Evolutionary conservation across 139 green algal species (phyloP).

Genomic region (Tetratostichococcus sp.): DNA sequence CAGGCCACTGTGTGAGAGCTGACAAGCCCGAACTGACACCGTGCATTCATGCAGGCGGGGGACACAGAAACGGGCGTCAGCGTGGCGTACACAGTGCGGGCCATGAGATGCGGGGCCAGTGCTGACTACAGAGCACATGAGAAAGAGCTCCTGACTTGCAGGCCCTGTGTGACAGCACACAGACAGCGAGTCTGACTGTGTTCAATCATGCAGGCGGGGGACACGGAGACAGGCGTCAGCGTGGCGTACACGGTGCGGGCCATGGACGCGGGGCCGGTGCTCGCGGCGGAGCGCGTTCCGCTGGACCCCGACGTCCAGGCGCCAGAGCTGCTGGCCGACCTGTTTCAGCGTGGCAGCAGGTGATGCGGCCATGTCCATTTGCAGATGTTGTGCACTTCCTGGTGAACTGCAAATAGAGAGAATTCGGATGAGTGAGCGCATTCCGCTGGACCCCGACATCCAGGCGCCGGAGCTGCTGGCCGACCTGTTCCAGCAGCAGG

Average conservation of each 20-base stretch:
- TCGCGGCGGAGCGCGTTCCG: constrained; percentile 58
- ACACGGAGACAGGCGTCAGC: constrained; percentile 70
- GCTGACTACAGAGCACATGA: too few relatives aligned
- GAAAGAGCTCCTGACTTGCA: too few relatives aligned
- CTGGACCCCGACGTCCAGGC: constrained; percentile 61
- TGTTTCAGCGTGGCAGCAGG: constrained; percentile 65
- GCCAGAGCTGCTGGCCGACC: constrained; percentile 71
- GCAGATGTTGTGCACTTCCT: background rate
- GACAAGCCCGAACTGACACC: background rate
- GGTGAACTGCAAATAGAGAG: background rate
- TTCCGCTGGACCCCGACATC: too few relatives aligned
- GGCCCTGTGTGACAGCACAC: too few relatives aligned
- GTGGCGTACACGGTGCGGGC: constrained; percentile 90
- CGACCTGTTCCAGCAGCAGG: too few relatives aligned
- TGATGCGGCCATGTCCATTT: background rate
- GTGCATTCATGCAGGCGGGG: too few relatives aligned
- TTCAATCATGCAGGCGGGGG: constrained; percentile 64
- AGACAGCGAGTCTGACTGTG: too few relatives aligned
- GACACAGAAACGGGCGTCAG: too few relatives aligned
- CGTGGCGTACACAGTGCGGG: constrained; percentile 89
- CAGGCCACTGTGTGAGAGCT: too few relatives aligned
- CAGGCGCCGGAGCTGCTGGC: too few relatives aligned
- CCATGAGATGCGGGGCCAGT: too few relatives aligned
- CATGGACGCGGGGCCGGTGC: constrained; percentile 92
- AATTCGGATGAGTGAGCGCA: background rate